phyloP scores from a whole-genome alignment of 208 protist genomes.

The Entamoeba nuttalli region DNA sequence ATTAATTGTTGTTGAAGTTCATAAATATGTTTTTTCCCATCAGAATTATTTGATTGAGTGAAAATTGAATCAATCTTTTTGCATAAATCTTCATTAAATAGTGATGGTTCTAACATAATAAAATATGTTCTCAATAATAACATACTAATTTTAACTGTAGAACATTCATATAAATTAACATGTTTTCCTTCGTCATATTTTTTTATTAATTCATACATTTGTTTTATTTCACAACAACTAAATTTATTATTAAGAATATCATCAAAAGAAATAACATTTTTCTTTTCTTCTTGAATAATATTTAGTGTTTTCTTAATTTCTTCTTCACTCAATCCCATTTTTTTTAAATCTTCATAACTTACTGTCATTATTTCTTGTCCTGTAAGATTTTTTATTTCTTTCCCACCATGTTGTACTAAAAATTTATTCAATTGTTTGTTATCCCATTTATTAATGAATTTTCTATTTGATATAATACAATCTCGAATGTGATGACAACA shows the following conservation, averaged over 20 bases:
- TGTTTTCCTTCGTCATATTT: background rate
- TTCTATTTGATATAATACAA: background rate
- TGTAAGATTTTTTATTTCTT: background rate
- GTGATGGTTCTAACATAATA: background rate
- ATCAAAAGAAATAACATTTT: background rate
- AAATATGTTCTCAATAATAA: background rate
- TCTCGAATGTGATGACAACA: background rate
- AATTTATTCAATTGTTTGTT: background rate
- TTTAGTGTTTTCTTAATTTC: background rate
- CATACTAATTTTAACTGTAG: background rate
- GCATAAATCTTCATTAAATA: background rate
- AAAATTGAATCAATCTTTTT: background rate
- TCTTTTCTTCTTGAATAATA: background rate
- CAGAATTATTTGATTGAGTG: background rate
- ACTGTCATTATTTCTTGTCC: background rate
- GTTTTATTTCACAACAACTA: background rate
- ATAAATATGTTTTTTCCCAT: background rate
- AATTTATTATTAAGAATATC: background rate
- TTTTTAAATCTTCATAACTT: background rate
- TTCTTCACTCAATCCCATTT: background rate
- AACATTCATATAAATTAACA: background rate
- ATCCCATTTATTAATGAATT: background rate
- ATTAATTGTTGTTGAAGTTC: background rate
- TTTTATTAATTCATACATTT: background rate
- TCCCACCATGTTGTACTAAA: background rate